Conservation (phyloP, 345 rosid genomes). For the Crucihimalaya himalaica region DNA sequence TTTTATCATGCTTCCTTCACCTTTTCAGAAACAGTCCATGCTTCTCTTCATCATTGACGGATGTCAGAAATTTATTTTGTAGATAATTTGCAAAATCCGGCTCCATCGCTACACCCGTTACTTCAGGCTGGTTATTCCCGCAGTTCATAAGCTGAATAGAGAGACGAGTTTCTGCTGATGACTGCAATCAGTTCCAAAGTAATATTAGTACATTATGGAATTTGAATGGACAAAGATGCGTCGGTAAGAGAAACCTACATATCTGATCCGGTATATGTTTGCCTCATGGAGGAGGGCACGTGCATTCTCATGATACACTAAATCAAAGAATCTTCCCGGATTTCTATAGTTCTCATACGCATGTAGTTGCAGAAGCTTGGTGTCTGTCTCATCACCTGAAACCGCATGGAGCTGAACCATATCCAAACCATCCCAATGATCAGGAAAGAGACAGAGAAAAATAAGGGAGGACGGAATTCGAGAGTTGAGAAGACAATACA, state of each 20-base stretch:
- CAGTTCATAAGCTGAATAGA: constrained; percentile 91
- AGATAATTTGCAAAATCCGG: constrained; percentile 85
- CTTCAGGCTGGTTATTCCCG: constrained; percentile 83
- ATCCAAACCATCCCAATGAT: constrained; percentile 12
- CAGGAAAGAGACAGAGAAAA: not conserved
- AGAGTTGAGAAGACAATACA: constrained; percentile 14
- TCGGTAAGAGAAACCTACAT: constrained; percentile 57
- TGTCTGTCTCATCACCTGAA: constrained; percentile 86
- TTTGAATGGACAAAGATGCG: constrained; percentile 2
- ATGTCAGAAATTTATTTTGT: constrained; percentile 60
- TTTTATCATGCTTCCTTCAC: constrained; percentile 41
- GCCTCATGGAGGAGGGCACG: constrained; percentile 85
- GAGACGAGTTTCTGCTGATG: constrained; percentile 55
- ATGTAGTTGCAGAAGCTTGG: constrained; percentile 81
- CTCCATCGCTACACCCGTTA: constrained; percentile 70
- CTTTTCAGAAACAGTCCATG: constrained; percentile 73
- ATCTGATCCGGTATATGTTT: constrained; percentile 83
- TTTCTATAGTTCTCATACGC: constrained; percentile 81
- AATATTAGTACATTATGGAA: constrained; percentile 7
- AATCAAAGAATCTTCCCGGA: constrained; percentile 65
- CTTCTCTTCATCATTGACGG: constrained; percentile 63
- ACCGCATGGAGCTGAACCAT: constrained; percentile 78
- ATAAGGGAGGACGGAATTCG: not conserved
- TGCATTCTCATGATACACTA: constrained; percentile 81
- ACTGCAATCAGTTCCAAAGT: constrained; percentile 52